Percentiles rank a stretch among this genome's conserved stretches.
Conservation (phyloP, 768 basidiomycete genomes). For the Butyriboletus loyo region DNA sequence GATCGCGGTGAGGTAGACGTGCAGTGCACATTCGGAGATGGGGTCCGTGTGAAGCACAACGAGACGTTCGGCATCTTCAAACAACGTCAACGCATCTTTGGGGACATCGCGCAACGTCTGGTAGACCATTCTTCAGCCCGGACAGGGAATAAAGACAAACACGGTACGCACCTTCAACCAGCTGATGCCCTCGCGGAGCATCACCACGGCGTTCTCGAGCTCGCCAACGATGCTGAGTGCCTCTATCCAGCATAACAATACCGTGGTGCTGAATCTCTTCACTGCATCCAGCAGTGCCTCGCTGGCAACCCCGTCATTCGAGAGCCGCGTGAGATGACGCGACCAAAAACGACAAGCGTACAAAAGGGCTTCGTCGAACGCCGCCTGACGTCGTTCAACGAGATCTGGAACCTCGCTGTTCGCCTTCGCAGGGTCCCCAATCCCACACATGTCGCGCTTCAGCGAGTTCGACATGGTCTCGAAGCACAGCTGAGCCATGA, state of each 20-base stretch:
- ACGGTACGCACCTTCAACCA: constrained; percentile 14
- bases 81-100: background rate
- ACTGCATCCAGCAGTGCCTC: constrained; percentile 10
- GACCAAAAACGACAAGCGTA: constrained; percentile 23
- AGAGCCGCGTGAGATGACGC: constrained; percentile 14
- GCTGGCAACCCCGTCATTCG: constrained; percentile 1
- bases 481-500: constrained; percentile 20
- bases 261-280: constrained; percentile 11
- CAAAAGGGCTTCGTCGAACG: constrained; percentile 13
- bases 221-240: constrained; percentile 17
- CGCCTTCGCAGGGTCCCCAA: constrained; percentile 13
- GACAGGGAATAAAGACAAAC: background rate
- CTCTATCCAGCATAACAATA: constrained; percentile 19
- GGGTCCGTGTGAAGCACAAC: constrained; percentile 19
- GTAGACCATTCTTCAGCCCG: background rate
- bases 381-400: constrained; percentile 9
- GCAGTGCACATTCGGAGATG: constrained; percentile 21
- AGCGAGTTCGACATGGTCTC: constrained; percentile 16
- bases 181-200: constrained; percentile 10
- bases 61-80: constrained; percentile 19
- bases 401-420: constrained; percentile 19
- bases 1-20: constrained; percentile 15
- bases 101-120: constrained; percentile 10
- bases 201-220: constrained; percentile 13
- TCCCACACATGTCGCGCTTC: constrained; percentile 21